phyloP scores from a whole-genome alignment of 2,329 filamentous ascomycete genomes.

The Sporothrix phasma region DNA sequence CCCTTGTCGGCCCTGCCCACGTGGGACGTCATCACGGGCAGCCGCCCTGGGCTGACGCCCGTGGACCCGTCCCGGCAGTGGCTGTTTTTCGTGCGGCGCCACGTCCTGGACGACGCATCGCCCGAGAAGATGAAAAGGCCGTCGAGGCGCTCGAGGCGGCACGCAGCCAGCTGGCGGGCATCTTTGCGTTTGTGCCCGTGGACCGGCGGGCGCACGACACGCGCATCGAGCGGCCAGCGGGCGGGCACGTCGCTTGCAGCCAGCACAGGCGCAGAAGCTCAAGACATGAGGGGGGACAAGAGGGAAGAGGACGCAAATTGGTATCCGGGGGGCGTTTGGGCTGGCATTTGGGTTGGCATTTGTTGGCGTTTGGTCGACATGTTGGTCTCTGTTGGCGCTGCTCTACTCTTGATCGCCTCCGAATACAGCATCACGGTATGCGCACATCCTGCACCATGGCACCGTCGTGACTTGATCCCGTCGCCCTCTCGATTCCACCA shows the following conservation, averaged over 20 bases:
- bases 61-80: slow-evolving; percentile 42
- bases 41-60: no score
- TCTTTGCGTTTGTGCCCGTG: slow-evolving; percentile 42
- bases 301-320: no score
- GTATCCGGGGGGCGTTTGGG: no score
- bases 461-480: no score
- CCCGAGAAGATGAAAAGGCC: slow-evolving; percentile 48
- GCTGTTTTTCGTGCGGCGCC: slow-evolving; percentile 44
- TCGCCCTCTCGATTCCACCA: no score
- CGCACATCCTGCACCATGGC: no score
- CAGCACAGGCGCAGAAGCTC: slow-evolving; percentile 14
- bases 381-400: no score
- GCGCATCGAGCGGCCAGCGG: slow-evolving; percentile 27
- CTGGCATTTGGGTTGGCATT: neutral
- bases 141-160: slow-evolving; percentile 41
- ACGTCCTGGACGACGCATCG: slow-evolving; percentile 46
- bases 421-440: no score
- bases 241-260: neutral
- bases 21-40: slow-evolving; percentile 32
- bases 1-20: slow-evolving; percentile 34
- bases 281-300: neutral
- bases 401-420: no score
- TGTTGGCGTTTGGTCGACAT: no score
- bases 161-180: slow-evolving; percentile 38
- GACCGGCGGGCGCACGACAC: slow-evolving; percentile 47